phyloP scores from a whole-genome alignment of 1,284 basidiomycete species.

The Cryptococcus hybrid region DNA sequence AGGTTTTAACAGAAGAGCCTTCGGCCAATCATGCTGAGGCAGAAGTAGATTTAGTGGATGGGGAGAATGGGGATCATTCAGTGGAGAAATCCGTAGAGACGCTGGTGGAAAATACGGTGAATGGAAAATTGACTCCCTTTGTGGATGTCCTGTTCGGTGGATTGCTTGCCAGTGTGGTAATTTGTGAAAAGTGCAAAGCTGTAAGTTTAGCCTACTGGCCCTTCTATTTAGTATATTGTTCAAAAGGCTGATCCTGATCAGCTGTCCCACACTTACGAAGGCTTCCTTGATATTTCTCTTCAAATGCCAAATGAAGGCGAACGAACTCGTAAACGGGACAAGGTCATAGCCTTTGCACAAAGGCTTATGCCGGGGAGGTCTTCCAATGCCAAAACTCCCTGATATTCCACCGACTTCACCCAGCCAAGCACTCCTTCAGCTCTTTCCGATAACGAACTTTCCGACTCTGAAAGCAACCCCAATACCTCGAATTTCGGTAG shows the following conservation, averaged over 20 bases:
- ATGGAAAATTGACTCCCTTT: slow-evolving; percentile 63
- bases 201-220: slow-evolving; percentile 35
- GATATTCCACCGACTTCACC: slow-evolving; percentile 3
- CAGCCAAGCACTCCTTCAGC: slow-evolving; percentile 2
- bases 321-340: slow-evolving; percentile 56
- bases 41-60: not conserved
- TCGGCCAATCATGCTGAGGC: not conserved
- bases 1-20: slow-evolving; percentile 4
- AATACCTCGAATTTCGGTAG: slow-evolving; percentile 13
- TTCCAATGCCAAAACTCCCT: slow-evolving; percentile 1
- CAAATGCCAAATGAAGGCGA: slow-evolving; percentile 61
- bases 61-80: not conserved
- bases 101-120: slow-evolving; percentile 33
- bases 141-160: slow-evolving; percentile 89
- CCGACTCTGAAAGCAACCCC: slow-evolving; percentile 15
- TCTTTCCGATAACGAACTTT: slow-evolving; percentile 39
- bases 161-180: slow-evolving; percentile 78
- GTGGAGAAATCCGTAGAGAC: slow-evolving; percentile 13
- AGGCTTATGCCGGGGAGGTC: slow-evolving; percentile 50
- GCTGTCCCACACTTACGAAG: slow-evolving; percentile 86
- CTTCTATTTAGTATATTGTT: not conserved
- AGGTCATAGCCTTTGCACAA: slow-evolving; percentile 67
- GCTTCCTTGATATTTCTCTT: slow-evolving; percentile 89
- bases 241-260: slow-evolving; percentile 42
- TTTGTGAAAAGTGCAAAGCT: slow-evolving; percentile 87